phyloP scores from a whole-genome alignment of 129 eudicot genomes.

The Escallonia rubra region DNA sequence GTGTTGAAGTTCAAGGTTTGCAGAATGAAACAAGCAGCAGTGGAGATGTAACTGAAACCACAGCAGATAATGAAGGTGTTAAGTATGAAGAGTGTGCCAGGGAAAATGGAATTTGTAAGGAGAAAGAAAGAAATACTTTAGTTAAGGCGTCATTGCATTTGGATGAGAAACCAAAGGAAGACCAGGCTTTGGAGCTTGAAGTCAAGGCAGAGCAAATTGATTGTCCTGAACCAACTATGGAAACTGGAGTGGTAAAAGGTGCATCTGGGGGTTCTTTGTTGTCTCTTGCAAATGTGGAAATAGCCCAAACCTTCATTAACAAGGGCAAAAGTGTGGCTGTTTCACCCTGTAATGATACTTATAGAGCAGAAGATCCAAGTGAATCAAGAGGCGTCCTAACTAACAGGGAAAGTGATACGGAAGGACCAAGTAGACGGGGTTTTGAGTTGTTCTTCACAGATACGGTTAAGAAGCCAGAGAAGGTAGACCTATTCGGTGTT shows the following conservation, averaged over 20 bases:
- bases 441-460: constrained; percentile 67
- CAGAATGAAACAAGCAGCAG: constrained; percentile 23
- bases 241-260: constrained; percentile 20
- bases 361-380: constrained; percentile 17
- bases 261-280: constrained; percentile 24
- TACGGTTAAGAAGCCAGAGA: constrained; percentile 58
- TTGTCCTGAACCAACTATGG: constrained; percentile 20
- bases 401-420: constrained; percentile 38
- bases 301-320: constrained; percentile 47
- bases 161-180: constrained; percentile 30
- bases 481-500: constrained; percentile 30
- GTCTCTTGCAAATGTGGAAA: constrained; percentile 35
- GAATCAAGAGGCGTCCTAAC: constrained; percentile 26
- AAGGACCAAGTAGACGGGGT: constrained; percentile 79
- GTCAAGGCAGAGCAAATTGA: constrained; percentile 31
- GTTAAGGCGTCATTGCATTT: constrained; percentile 18
- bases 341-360: constrained; percentile 21
- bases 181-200: constrained; percentile 28
- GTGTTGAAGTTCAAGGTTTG: constrained; percentile 22
- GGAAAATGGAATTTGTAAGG: constrained; percentile 26
- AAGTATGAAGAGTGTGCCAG: constrained; percentile 17
- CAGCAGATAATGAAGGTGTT: constrained; percentile 21
- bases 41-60: constrained; percentile 24
- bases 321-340: constrained; percentile 76
- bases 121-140: constrained; percentile 19